Evolutionary conservation across 2,329 filamentous ascomycete genomes (phyloP), one percentile per base, ranked within the genome.

Genomic region (Botrytis tulipae): DNA sequence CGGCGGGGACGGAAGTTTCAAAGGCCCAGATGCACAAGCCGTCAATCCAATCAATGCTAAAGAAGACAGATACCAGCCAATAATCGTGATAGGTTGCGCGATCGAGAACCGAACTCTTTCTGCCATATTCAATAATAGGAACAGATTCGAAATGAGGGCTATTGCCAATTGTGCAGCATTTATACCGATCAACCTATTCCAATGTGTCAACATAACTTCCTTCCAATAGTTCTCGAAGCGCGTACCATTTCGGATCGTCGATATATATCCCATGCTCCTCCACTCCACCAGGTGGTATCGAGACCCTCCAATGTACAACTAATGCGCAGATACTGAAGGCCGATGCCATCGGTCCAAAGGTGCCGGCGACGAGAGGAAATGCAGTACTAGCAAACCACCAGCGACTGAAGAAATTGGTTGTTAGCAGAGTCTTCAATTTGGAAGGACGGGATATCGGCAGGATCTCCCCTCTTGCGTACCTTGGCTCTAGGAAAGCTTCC

Each of bases 101-200:
- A 97, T 85, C 29, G 91, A 90, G 80, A 97, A 97, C 69, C 93
- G 89, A 10, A 97, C 87, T 9, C 90, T 87, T 73, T 89, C 88
- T 0, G 94, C 93, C 87, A 98, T 97, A 82, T 97, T 97, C 77
- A 96, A 88, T 0, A 98, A 86, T 1, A 98, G 86, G 75, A 94
- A 94, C 1, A 93, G 76, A 78, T 98, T 98, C 12, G 94, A 93
- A 1, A 91, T 81, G 46, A 97, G 84, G 25, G 94, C 95, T 74
- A 93, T 88, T 29, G 84, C 88, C 7, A 98, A 86, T 75, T 95
- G 95, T 3, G 91, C 85, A 4, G 91, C 92, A 79, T 98, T 98
- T 77, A 97, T 84, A 70, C 85, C 88, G 61, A 91, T 89, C 67
- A 92, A 87, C 92, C 89, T 91, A 73, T 68, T 1, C 25, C 20